Evolutionary conservation across 2,329 filamentous ascomycete genomes (phyloP), one percentile per base, ranked within the genome.

Genomic region (Penicillium sp.): DNA sequence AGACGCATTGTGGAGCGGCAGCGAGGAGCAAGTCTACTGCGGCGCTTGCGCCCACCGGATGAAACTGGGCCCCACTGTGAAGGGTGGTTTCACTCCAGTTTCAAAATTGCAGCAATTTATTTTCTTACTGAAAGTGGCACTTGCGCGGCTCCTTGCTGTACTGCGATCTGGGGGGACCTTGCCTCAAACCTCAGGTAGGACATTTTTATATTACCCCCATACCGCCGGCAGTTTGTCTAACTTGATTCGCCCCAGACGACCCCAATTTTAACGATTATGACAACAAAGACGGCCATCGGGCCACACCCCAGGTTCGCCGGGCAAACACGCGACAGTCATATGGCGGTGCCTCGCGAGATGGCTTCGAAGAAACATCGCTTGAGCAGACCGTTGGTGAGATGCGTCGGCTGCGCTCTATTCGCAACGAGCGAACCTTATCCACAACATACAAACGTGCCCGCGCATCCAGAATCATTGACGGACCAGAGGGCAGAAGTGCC

Each of bases 381-480:
- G 91, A 97, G 72, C 94, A 90, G 71, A 95, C 91, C 41, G 83
- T 98, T 59, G 94, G 93, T 58, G 93, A 98, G 70, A 93, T 98
- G 65, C 84, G 89, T 61, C 81, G 93, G 54, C 72, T 98, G 52
- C 83, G 91, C 57, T 97, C 93, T 54, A 97, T 91, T 21, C 84
- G 93, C 28, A 84, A 97, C 64, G 91, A 98, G 64, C 91, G 94
- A 64, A 88, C 95, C 62, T 74, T 98, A 38, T 97, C 91, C 32
- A 94, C 88, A 21, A 96, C 89, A 44, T 89, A 91, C 67, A 87
- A 87, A 65, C 93, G 90, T 62, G 88, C 91, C 43, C 81, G 93
- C 58, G 88, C 88, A 24, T 97, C 93, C 8, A 81, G 88, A 48
- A 90, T 98, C 51, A 90, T 98, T 68, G 90, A 96, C 66, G 88